Evolutionary conservation across 495 filamentous ascomycete species (phyloP).

Genomic region (Clavariopsis aquatica): DNA sequence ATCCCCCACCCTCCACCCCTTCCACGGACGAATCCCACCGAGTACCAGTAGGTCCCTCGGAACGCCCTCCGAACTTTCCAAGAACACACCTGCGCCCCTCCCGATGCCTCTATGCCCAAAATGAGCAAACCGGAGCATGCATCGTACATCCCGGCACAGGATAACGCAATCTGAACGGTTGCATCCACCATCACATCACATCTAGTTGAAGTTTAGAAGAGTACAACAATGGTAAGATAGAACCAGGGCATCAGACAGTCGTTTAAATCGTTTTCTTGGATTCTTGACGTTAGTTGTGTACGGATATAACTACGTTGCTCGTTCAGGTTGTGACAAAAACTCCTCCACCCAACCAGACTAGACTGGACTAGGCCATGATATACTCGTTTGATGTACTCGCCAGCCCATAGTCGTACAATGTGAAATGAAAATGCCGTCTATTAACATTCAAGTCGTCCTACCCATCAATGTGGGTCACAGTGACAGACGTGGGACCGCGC

Average conservation of each 20-base stretch:
- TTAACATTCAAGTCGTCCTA: too few species aligned
- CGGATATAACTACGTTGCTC: neutral
- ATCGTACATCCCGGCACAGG: neutral
- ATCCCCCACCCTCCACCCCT: neutral
- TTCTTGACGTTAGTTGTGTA: neutral
- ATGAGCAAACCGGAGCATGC: neutral
- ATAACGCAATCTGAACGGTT: neutral
- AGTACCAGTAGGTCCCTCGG: neutral
- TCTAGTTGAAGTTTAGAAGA: neutral
- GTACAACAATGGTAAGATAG: neutral
- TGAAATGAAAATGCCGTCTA: too few species aligned
- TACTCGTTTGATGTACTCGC: neutral
- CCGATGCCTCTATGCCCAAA: neutral
- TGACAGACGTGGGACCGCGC: too few species aligned
- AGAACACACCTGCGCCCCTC: neutral
- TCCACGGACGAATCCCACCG: neutral
- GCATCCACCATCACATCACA: neutral
- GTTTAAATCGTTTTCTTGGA: neutral
- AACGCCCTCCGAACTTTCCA: neutral
- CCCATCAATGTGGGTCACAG: too few species aligned
- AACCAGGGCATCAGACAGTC: neutral
- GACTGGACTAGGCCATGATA: neutral
- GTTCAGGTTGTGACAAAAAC: neutral
- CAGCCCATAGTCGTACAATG: too few species aligned
- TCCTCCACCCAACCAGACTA: neutral